Conservation (phyloP, 805 yeast genomes). For the Candida endomychidarum region DNA sequence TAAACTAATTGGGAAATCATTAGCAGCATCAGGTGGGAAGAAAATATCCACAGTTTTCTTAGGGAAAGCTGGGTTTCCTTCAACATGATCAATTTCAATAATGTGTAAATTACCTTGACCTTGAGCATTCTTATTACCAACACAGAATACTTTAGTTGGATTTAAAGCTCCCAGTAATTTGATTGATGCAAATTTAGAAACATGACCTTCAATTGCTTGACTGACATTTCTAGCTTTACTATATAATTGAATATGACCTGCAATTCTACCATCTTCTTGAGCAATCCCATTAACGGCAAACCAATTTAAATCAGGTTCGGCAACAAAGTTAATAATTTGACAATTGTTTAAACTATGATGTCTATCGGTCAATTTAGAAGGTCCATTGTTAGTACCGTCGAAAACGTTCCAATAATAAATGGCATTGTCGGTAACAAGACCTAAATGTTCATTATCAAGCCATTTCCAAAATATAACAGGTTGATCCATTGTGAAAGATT, state of each 20-base stretch:
- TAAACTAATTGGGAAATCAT: conserved; percentile 94
- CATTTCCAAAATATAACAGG: conserved; percentile 96
- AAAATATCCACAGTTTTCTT: conserved; percentile 91
- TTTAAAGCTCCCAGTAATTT: conserved; percentile 68
- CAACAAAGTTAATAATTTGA: conserved; percentile 88
- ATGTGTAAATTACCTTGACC: conserved; percentile 76
- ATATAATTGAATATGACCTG: conserved; percentile 92
- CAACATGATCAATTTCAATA: conserved; percentile 94
- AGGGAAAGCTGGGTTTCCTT: conserved; percentile 76
- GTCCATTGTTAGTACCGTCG: conserved; percentile 78
- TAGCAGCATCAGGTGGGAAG: conserved; percentile 94
- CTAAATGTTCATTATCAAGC: conserved; percentile 71
- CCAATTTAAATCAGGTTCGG: conserved; percentile 83
- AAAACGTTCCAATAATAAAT: conserved; percentile 81
- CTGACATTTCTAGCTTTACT: conserved; percentile 88
- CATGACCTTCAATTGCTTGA: conserved; percentile 98
- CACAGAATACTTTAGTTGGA: conserved; percentile 85
- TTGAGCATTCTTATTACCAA: conserved; percentile 83
- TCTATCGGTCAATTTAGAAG: conserved; percentile 76
- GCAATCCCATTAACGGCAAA: conserved; percentile 93
- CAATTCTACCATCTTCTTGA: conserved; percentile 90
- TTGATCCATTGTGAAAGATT: conserved; percentile 80
- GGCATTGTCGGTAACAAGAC: conserved; percentile 77
- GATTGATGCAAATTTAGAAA: conserved; percentile 81
- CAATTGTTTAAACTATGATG: conserved; percentile 75